phyloP scores from a whole-genome alignment of 805 yeast species.

The Zygotorulaspora danielsina region DNA sequence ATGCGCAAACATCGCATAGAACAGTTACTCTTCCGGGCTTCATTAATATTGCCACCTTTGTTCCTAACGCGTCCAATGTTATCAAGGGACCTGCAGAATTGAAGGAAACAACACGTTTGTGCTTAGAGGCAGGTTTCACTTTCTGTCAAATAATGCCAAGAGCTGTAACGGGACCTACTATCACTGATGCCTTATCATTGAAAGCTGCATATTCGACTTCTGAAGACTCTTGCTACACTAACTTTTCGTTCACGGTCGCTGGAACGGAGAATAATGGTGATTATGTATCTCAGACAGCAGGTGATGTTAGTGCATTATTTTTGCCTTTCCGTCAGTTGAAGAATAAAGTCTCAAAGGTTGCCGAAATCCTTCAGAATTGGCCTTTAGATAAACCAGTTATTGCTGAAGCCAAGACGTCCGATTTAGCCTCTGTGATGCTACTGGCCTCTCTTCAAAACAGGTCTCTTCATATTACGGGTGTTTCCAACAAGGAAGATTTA shows the following conservation, averaged over 20 bases:
- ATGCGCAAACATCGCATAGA: slow-evolving; percentile 86
- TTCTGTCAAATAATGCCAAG: slow-evolving; percentile 77
- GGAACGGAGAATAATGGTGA: slow-evolving; percentile 69
- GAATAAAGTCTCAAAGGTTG: slow-evolving; percentile 69
- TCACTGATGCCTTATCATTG: slow-evolving; percentile 63
- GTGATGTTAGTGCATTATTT: slow-evolving; percentile 71
- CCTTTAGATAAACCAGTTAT: slow-evolving; percentile 78
- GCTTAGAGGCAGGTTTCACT: slow-evolving; percentile 84
- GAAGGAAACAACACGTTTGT: slow-evolving; percentile 62
- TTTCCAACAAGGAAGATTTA: slow-evolving; percentile 74
- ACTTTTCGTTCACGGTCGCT: slow-evolving; percentile 77
- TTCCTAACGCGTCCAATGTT: slow-evolving; percentile 56
- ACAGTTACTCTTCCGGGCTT: slow-evolving; percentile 83
- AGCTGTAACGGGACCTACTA: slow-evolving; percentile 53
- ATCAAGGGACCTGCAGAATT: slow-evolving; percentile 49
- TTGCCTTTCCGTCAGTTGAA: slow-evolving; percentile 74
- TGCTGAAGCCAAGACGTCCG: slow-evolving; percentile 89
- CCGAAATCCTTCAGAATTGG: slow-evolving; percentile 80
- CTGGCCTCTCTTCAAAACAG: slow-evolving; percentile 84
- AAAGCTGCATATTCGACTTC: slow-evolving; percentile 53
- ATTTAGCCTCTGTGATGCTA: slow-evolving; percentile 85
- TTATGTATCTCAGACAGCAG: slow-evolving; percentile 56
- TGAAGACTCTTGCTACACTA: slow-evolving; percentile 64
- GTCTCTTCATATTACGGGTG: slow-evolving; percentile 84
- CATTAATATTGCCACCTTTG: slow-evolving; percentile 73